These are phyloP conservation scores for Massarina eburnea DNA, from an alignment of 2,329 filamentous ascomycete genomes.

Conservation along the genomic window DNA sequence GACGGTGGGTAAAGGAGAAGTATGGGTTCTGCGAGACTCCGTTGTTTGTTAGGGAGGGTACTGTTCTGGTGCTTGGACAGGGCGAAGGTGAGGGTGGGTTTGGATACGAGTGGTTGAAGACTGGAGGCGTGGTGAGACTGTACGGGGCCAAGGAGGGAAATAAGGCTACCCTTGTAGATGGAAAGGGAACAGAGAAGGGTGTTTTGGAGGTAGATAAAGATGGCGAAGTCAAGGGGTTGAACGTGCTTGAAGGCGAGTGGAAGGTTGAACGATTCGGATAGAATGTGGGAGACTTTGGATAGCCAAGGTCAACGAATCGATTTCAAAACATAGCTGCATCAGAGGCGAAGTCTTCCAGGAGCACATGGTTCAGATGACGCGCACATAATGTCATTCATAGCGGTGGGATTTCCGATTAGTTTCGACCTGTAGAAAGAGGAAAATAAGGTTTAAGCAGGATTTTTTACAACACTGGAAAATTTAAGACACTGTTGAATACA, in stretches of 20 bases:
- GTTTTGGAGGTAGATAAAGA: slow-evolving; percentile 29
- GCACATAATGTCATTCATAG: no score
- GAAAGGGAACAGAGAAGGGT: slow-evolving; percentile 32
- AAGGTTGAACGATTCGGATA: slow-evolving; percentile 23
- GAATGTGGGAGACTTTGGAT: not conserved
- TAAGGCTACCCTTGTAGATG: slow-evolving; percentile 39
- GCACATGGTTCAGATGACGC: no score
- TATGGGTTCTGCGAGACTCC: slow-evolving; percentile 45
- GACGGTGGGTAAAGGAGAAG: slow-evolving; percentile 48
- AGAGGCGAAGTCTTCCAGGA: no score
- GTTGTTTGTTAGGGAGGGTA: slow-evolving; percentile 45
- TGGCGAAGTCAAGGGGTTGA: slow-evolving; percentile 32
- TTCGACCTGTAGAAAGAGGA: no score
- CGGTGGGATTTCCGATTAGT: no score
- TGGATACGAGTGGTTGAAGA: slow-evolving; percentile 45
- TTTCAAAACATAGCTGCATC: not conserved
- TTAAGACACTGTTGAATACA: no score
- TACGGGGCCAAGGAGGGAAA: slow-evolving; percentile 42
- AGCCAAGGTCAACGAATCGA: not conserved
- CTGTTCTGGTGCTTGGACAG: slow-evolving; percentile 44
- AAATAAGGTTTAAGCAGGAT: no score
- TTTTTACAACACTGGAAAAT: no score
- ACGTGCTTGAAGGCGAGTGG: slow-evolving; percentile 39
- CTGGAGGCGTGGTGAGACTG: slow-evolving; percentile 41
- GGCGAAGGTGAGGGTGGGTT: slow-evolving; percentile 42